Percentiles rank a stretch among this genome's conserved stretches.
Conservation (phyloP, 1,139 yeast genomes). For the Suhomyces atakaporum region DNA sequence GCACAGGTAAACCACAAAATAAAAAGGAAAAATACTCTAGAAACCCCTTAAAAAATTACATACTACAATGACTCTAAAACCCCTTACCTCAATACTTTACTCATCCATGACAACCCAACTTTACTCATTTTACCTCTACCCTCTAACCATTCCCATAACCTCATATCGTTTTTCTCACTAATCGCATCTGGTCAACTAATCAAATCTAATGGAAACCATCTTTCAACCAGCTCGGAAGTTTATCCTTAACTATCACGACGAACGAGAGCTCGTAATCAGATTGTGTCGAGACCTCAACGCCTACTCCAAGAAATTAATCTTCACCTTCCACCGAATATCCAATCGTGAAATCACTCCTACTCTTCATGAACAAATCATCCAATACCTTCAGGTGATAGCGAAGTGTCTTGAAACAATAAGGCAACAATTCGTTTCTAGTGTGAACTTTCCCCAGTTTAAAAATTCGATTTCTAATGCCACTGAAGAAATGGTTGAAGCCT, state of each 20-base stretch:
- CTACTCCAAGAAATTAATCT: constrained; percentile 40
- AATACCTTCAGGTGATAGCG: constrained; percentile 19
- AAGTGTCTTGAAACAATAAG: constrained; percentile 9
- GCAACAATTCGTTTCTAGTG: constrained; percentile 10
- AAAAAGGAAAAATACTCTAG: no score
- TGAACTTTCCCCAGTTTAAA: constrained; percentile 20
- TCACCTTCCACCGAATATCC: constrained; percentile 34
- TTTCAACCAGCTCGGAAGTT: constrained; percentile 18
- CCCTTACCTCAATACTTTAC: no score
- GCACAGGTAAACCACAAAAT: no score
- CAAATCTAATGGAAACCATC: constrained; percentile 6
- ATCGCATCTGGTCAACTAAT: no score
- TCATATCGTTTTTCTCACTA: no score
- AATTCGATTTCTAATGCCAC: constrained; percentile 29
- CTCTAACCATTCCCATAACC: no score
- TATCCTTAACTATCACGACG: constrained; percentile 26
- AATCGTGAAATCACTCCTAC: constrained; percentile 9
- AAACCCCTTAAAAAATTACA: no score
- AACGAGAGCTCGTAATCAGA: constrained; percentile 38
- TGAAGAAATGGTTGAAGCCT: constrained; percentile 43
- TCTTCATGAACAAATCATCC: constrained; percentile 17
- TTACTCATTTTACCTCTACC: no score
- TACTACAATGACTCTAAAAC: no score
- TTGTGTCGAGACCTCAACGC: constrained; percentile 40
- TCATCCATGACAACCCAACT: no score